Base-by-base conservation (phyloP, 768 basidiomycete species). In the Amanita inopinata region DNA sequence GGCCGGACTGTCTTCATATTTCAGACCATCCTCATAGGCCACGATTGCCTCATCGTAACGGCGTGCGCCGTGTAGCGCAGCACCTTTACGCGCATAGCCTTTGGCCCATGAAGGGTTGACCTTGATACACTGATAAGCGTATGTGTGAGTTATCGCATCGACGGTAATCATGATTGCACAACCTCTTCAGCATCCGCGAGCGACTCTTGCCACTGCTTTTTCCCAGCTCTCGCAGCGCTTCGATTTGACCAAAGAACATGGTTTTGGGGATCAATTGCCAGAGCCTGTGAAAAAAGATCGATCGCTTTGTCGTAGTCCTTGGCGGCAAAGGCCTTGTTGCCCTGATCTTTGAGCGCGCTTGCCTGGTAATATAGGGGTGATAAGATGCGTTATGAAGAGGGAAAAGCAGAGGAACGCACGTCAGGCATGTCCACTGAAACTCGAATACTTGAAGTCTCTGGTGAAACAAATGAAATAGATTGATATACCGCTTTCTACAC, bases 251-350 rank as follows among this genome's bases (percentile, higher is more conserved):
- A 96, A 6, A 96, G 67, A 40, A 97, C 92, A 60, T 85, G 83
- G 57, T 94, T 94, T 27, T 66, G 69, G 2, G 83, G 68, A 62
- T 96, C 91, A 52, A 93, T 53, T 35, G 71, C 77, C 56, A 97
- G 85, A 14, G 87, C 93, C 55, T 89, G 73, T 3, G 77, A 70
- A 62, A 89, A 90, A 36, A 84, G 65, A 56, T 83, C 74, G 67
- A 88, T 86, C 5, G 93, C 92, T 53, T 73, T 78, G 66, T 88
- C 81, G 64, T 87, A 96, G 53, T 96, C 78, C 60, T 91, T 96
- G 43, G 88, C 88, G 28, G 85, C 71, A 64, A 97, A 97, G 15
- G 93, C 91, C 57, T 92, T 91, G 73, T 97, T 97, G 55, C 92
- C 93, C 56, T 78, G 78, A 56, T 89, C 86, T 69, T 97, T 97